Conservation (phyloP, 1,139 yeast genomes). For the Kurtzmaniella quercitrusa region DNA sequence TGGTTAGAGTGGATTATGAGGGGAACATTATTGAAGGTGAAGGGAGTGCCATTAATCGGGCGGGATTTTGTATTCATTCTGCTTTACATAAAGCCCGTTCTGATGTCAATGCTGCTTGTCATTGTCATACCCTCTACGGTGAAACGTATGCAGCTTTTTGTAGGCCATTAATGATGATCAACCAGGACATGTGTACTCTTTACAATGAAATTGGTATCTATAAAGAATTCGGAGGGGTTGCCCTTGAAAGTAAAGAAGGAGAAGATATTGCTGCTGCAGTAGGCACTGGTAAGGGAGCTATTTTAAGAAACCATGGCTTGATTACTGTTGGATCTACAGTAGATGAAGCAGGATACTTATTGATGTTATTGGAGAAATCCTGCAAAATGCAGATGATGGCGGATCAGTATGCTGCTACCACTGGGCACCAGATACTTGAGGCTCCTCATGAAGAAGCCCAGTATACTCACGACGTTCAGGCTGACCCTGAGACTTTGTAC, state of each 20-base stretch:
- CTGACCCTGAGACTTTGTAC: conserved; percentile 66
- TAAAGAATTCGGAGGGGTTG: conserved; percentile 74
- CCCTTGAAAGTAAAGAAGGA: conserved; percentile 72
- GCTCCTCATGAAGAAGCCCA: conserved; percentile 66
- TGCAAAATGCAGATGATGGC: conserved; percentile 72
- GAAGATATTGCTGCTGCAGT: conserved; percentile 59
- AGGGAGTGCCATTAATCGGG: conserved; percentile 64
- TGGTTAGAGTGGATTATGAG: conserved; percentile 71
- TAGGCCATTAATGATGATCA: conserved; percentile 68
- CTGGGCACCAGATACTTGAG: conserved; percentile 40
- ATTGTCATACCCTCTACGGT: conserved; percentile 71
- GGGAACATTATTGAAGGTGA: conserved; percentile 71
- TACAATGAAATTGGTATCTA: conserved; percentile 67
- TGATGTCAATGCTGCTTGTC: conserved; percentile 79
- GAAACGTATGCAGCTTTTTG: conserved; percentile 75
- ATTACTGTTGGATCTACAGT: conserved; percentile 74
- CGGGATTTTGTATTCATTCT: conserved; percentile 78
- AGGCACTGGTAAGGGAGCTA: conserved; percentile 61
- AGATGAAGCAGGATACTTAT: conserved; percentile 79
- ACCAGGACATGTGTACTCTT: conserved; percentile 71
- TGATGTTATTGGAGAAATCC: conserved; percentile 60
- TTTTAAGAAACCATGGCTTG: conserved; percentile 75
- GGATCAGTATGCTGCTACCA: conserved; percentile 20
- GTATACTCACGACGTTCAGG: conserved; percentile 57
- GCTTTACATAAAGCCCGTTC: conserved; percentile 76